Evolutionary conservation across 2,329 filamentous ascomycete genomes (phyloP).

Genomic region (Dothistroma septosporum): DNA sequence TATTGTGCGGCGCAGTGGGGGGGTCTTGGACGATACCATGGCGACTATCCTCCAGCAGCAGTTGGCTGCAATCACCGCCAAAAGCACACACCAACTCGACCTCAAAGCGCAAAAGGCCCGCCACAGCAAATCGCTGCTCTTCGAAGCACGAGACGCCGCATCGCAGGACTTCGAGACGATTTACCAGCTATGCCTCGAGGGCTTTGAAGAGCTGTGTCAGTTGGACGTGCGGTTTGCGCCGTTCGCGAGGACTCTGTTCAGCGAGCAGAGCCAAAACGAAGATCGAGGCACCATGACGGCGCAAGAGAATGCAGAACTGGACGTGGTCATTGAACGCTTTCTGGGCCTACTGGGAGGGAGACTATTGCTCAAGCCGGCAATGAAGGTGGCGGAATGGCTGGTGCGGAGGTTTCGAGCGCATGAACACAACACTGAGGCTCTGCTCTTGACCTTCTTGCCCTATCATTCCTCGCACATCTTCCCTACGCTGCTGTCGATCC

Average conservation of each 20-base stretch:
- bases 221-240: constrained; percentile 73
- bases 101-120: constrained; percentile 87
- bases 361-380: constrained; percentile 76
- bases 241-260: constrained; percentile 80
- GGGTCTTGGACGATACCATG: constrained; percentile 49
- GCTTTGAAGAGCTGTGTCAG: constrained; percentile 85
- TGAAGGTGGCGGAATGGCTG: constrained; percentile 93
- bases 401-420: constrained; percentile 89
- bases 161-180: constrained; percentile 87
- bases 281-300: constrained; percentile 81
- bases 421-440: constrained; percentile 75
- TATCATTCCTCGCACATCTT: constrained; percentile 88
- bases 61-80: constrained; percentile 84
- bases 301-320: constrained; percentile 75
- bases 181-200: constrained; percentile 80
- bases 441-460: constrained; percentile 83
- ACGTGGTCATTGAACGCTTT: constrained; percentile 75
- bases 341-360: constrained; percentile 72
- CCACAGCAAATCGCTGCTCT: constrained; percentile 92
- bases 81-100: constrained; percentile 85
- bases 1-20: constrained; percentile 1
- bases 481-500: constrained; percentile 76
- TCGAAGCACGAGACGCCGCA: constrained; percentile 77
- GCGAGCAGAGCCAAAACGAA: constrained; percentile 83
- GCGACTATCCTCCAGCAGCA: constrained; percentile 85